Conservation (phyloP, 306 rosid genomes). For the Sicyos edulis region DNA sequence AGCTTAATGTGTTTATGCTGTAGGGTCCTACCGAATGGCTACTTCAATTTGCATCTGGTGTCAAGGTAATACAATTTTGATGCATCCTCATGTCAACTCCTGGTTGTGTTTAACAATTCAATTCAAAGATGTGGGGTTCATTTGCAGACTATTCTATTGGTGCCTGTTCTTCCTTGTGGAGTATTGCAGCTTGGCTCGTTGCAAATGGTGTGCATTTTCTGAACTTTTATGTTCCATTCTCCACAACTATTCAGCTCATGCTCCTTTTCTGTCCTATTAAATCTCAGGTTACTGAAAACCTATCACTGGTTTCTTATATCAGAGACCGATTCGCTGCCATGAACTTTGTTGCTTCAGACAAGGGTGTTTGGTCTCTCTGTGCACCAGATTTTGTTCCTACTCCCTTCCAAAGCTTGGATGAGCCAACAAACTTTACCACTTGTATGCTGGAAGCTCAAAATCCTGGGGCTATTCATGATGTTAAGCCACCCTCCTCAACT, state of each 20-base stretch:
- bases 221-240: constrained; percentile 24
- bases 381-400: constrained; percentile 31
- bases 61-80: constrained; percentile 53
- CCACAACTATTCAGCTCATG: constrained; percentile 21
- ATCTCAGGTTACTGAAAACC: constrained; percentile 74
- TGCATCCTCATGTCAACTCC: neutral
- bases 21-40: constrained; percentile 78
- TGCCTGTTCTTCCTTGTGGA: constrained; percentile 79
- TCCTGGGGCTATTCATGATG: constrained; percentile 28
- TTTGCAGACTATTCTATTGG: constrained; percentile 73
- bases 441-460: constrained; percentile 26
- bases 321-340: constrained; percentile 47
- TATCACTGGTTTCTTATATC: constrained; percentile 39
- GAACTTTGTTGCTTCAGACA: constrained; percentile 22
- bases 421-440: constrained; percentile 29
- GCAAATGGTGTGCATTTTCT: constrained; percentile 52
- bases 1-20: constrained; percentile 30
- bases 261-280: constrained; percentile 27
- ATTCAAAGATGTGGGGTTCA: neutral
- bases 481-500: constrained; percentile 26
- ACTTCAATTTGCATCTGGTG: constrained; percentile 69
- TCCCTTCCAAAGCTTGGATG: constrained; percentile 35
- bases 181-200: constrained; percentile 85
- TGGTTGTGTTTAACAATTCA: neutral
- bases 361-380: constrained; percentile 30